Evolutionary conservation across 495 filamentous ascomycete species (phyloP).

Genomic region (Annulohypoxylon moriforme): DNA sequence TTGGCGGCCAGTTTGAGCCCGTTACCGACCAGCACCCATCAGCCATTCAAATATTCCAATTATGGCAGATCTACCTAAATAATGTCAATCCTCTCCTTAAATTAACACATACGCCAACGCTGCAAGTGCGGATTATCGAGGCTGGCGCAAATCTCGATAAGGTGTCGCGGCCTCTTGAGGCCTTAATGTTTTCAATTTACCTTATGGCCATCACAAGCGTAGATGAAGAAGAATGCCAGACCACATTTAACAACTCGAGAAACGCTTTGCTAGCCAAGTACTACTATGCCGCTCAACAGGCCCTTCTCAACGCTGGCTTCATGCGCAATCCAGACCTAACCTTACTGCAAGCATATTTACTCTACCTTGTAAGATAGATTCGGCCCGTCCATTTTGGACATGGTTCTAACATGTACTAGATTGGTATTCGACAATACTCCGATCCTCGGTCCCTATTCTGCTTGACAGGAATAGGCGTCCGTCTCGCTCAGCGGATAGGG

Average conservation of each 20-base stretch:
- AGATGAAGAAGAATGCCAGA: conserved; percentile 62
- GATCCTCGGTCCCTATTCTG: conserved; percentile 62
- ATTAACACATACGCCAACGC: conserved; percentile 71
- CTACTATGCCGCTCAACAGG: conserved; percentile 63
- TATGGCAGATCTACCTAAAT: conserved; percentile 78
- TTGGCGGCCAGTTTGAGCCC: conserved; percentile 60
- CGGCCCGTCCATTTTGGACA: conserved; percentile 19
- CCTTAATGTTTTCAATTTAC: conserved; percentile 69
- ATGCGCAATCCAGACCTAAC: conserved; percentile 65
- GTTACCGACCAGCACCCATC: conserved; percentile 70
- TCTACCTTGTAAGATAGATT: conserved; percentile 62
- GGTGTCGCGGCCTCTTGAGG: conserved; percentile 62
- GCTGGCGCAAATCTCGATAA: conserved; percentile 60
- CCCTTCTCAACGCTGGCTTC: conserved; percentile 67
- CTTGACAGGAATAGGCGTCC: conserved; percentile 72
- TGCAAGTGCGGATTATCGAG: conserved; percentile 65
- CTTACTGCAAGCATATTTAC: conserved; percentile 64
- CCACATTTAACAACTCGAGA: conserved; percentile 61
- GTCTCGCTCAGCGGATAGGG: conserved; percentile 74
- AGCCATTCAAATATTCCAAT: conserved; percentile 74
- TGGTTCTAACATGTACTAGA: conserved; percentile 50
- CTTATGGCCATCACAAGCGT: conserved; percentile 64
- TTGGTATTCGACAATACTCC: conserved; percentile 58
- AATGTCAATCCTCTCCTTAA: conserved; percentile 79
- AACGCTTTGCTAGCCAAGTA: conserved; percentile 58